Evolutionary conservation across 768 basidiomycete genomes (phyloP).

Genomic region (Tulasnella calospora): DNA sequence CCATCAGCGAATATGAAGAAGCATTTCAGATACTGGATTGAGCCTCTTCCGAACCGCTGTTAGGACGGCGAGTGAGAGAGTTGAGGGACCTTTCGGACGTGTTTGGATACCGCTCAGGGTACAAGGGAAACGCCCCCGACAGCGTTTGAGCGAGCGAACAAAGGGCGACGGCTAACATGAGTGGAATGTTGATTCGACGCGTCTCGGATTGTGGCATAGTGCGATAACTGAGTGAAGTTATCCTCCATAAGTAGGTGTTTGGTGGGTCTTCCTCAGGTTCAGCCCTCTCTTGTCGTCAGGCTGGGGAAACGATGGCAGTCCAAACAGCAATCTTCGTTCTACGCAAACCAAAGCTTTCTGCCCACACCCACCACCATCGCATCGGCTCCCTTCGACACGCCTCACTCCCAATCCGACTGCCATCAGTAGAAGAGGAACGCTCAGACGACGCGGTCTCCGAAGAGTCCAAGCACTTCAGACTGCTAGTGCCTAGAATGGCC

Average conservation of each 20-base stretch:
- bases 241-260: neutral
- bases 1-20: no score
- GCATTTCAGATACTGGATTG: neutral
- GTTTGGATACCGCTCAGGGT: conserved; percentile 5
- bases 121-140: neutral
- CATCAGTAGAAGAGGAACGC: conserved; percentile 5
- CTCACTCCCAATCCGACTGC: neutral
- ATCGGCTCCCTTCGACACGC: neutral
- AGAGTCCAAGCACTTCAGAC: neutral
- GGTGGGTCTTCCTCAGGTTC: neutral
- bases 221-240: neutral
- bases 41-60: neutral
- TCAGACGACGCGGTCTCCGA: neutral
- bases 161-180: neutral
- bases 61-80: neutral
- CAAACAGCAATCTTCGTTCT: conserved; percentile 10
- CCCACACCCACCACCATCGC: neutral
- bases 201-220: neutral
- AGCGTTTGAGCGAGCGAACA: neutral
- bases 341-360: neutral
- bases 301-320: neutral
- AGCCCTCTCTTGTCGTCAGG: neutral
- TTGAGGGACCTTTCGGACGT: neutral
- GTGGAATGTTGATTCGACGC: neutral
- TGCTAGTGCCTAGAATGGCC: neutral